Evolutionary conservation across 2,329 filamentous ascomycete species (phyloP).

Genomic region (Coleophoma crateriformis): DNA sequence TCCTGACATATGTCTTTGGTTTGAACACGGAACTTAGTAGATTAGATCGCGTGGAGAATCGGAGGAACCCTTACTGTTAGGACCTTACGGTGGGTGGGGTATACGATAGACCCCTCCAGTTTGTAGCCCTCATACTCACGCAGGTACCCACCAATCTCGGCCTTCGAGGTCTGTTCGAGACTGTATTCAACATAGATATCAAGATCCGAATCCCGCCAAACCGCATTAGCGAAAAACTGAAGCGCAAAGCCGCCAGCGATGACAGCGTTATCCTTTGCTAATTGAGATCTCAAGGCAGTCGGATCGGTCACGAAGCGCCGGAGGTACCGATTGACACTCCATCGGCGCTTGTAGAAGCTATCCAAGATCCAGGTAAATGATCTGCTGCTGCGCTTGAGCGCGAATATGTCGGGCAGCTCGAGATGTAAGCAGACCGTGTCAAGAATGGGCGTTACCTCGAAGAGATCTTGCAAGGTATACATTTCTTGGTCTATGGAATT

Average conservation of each 20-base stretch:
- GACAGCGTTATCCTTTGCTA: constrained; percentile 2
- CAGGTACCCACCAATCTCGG: neutral
- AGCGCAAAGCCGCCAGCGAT: constrained; percentile 2
- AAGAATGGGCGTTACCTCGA: too few relatives aligned
- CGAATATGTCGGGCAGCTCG: too few relatives aligned
- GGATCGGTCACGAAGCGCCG: constrained; percentile 5
- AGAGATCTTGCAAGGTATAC: too few relatives aligned
- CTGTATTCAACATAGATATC: constrained; percentile 4
- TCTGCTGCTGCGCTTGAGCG: too few relatives aligned
- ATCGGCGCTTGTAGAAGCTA: neutral
- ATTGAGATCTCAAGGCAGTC: neutral
- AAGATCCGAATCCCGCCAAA: constrained; percentile 8
- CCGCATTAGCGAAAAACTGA: constrained; percentile 5
- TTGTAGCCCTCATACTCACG: neutral
- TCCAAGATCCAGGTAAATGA: too few relatives aligned
- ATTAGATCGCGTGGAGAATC: neutral
- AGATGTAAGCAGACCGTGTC: too few relatives aligned
- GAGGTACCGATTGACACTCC: constrained; percentile 5
- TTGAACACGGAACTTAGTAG: neutral
- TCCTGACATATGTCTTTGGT: too few relatives aligned
- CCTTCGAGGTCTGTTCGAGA: neutral
- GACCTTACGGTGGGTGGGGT: neutral
- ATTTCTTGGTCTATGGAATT: too few relatives aligned
- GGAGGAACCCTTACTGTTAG: neutral
- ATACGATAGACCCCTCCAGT: neutral